phyloP scores from a whole-genome alignment of 257 asterid species.

The Scutellaria barbata region DNA sequence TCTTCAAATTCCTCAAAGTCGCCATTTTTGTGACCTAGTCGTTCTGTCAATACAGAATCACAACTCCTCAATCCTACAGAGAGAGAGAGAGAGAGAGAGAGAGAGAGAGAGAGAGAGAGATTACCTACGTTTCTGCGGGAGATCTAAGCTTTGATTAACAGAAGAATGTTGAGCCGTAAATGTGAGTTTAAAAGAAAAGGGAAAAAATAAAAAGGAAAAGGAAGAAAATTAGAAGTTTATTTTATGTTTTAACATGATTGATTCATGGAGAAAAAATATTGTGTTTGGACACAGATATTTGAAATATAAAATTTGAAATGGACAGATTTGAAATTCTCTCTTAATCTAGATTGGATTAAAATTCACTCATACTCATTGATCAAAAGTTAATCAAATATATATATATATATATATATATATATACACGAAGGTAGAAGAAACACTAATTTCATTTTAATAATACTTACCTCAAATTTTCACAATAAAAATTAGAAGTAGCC shows the following conservation, averaged over 20 bases:
- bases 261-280: neutral
- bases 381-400: no score
- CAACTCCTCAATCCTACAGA: neutral
- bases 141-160: conserved; percentile 28
- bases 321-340: no score
- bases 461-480: no score
- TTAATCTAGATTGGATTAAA: no score
- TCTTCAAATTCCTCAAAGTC: conserved; percentile 74
- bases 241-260: neutral
- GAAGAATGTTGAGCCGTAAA: neutral
- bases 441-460: no score
- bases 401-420: no score
- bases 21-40: conserved; percentile 40
- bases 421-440: no score
- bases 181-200: neutral
- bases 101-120: neutral
- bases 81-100: conserved; percentile 13
- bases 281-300: no score
- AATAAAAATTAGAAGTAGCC: no score
- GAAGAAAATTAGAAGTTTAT: no score
- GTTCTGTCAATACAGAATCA: neutral
- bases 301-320: no score
- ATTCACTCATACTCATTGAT: no score
- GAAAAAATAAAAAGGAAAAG: neutral
- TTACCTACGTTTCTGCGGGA: conserved; percentile 30